A percentile compares a stretch with the other conserved stretches of the same genome.
phyloP scores from a whole-genome alignment of 2,329 filamentous ascomycete species.

The Xenoacremonium recifei region DNA sequence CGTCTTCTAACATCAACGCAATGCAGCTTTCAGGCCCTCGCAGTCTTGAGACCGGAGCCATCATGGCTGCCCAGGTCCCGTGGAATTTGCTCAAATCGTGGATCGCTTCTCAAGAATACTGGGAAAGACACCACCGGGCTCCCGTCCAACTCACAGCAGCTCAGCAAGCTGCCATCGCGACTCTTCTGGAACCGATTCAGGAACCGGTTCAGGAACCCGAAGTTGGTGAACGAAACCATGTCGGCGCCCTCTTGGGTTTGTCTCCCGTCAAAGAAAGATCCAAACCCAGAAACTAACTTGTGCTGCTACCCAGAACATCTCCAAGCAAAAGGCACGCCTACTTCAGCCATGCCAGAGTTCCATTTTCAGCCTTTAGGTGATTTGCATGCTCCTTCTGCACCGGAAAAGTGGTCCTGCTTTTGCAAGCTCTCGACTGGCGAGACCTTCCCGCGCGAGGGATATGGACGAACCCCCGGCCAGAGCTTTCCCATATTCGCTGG shows the following conservation, averaged over 20 bases:
- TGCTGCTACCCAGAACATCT: not conserved
- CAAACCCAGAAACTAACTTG: too few species aligned
- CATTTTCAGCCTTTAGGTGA: not conserved
- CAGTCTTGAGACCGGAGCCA: too few species aligned
- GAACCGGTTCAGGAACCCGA: constrained; percentile 26
- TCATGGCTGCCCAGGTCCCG: too few species aligned
- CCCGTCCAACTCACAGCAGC: constrained; percentile 36
- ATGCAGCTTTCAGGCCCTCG: too few species aligned
- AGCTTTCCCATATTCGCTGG: constrained; percentile 36
- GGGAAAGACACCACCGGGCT: constrained; percentile 27
- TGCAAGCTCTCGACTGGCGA: constrained; percentile 23
- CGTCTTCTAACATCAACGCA: too few species aligned
- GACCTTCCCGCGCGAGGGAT: constrained; percentile 30
- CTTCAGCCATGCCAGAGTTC: constrained; percentile 4
- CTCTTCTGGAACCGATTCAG: constrained; percentile 32
- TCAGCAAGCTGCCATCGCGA: constrained; percentile 40
- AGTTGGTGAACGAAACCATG: constrained; percentile 24
- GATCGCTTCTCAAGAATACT: constrained; percentile 32
- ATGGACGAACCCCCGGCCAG: constrained; percentile 29
- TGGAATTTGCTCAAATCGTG: constrained; percentile 2
- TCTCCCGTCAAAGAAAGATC: too few species aligned
- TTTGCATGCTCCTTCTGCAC: too few species aligned
- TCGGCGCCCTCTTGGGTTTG: constrained; percentile 26
- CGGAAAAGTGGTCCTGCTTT: constrained; percentile 20
- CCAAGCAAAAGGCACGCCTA: constrained; percentile 10